Evolutionary conservation across 1,284 basidiomycete species (phyloP), one percentile per base, ranked within the genome.

Genomic region (Agroathelia rolfsii): DNA sequence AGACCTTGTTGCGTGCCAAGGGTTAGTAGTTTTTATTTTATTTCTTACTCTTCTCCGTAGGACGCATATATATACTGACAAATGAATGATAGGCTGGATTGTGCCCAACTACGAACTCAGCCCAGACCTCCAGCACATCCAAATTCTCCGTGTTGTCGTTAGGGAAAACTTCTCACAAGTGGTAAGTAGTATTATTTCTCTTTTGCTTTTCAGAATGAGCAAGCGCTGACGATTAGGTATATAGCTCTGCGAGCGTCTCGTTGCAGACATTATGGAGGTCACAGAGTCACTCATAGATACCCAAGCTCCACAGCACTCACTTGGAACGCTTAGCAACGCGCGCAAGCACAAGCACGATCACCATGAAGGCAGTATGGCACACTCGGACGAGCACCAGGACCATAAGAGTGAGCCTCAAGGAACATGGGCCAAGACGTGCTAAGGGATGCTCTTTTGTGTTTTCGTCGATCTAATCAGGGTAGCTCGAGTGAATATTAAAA

Each of bases 131-230:
- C 62, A 87, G 40, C 59, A 72, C 10, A 56, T 76, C 28, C 74
- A 92, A 50, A 90, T 94, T 43, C 66, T 94, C 30, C 78, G 89
- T 35, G 86, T 92, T 9, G 90, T 94, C 28, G 72, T 90, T 8
- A 71, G 81, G 32, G 88, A 92, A 58, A 81, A 67, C 41, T 61
- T 80, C 52, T 68, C 73, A 1, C 79, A 76, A 48, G 56, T 62
- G 43, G 72, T 67, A 38, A 39, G 38, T 29, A 25, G n/a, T n/a
- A n/a, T n/a, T n/a, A n/a, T 37, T 23, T 22, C 14, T 14, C 9
- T 21, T 32, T 14, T 22, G 13, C 16, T 28, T n/a, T 12, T 11
- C 27, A 28, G 22, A 30, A 13, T 32, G 17, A 26, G n/a, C 21
- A 59, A 19, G 10, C 61, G 75, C 23, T 73, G 76, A 51, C 69